Percentiles rank a stretch among this genome's conserved stretches.
Conservation (phyloP, 1,284 basidiomycete species). For the Agroathelia rolfsii region DNA sequence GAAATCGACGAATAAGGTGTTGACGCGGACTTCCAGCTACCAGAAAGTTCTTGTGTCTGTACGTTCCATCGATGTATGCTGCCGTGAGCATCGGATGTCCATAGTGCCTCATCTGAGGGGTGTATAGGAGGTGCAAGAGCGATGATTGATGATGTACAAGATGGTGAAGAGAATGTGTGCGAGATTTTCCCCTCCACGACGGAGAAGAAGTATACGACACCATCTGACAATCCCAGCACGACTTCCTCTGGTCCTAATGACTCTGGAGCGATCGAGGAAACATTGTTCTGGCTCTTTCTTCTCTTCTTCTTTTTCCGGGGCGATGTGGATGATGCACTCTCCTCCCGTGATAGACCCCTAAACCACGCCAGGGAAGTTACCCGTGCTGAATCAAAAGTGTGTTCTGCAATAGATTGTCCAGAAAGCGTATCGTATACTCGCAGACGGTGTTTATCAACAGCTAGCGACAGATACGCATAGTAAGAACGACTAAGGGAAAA, state of each 20-base stretch:
- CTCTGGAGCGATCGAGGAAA: conserved; percentile 5
- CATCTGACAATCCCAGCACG: conserved; percentile 48
- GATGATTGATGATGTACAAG: conserved; percentile 41
- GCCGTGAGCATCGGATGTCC: conserved; percentile 51
- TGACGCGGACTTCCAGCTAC: conserved; percentile 42
- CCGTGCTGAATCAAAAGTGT: conserved; percentile 45
- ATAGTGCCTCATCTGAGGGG: conserved; percentile 28
- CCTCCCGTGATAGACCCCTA: conserved; percentile 25
- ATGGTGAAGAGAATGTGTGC: conserved; percentile 43
- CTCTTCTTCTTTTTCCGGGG: conserved; percentile 34
- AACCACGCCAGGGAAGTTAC: conserved; percentile 49
- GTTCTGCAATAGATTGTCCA: conserved; percentile 45
- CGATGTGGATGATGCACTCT: conserved; percentile 22
- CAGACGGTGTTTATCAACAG: conserved; percentile 66
- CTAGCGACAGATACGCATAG: conserved; percentile 58
- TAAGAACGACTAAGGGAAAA: conserved; percentile 52
- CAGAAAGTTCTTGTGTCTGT: conserved; percentile 34
- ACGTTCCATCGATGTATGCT: conserved; percentile 49
- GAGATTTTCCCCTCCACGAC: conserved; percentile 44
- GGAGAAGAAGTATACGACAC: conserved; percentile 46
- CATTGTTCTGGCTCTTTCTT: conserved; percentile 18
- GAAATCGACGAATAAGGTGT: conserved; percentile 47
- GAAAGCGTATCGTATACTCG: conserved; percentile 55
- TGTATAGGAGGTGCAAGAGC: conserved; percentile 29
- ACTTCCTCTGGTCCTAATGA: conserved; percentile 30